Conservation (phyloP, 768 basidiomycete genomes). For the Gloeophyllum trabeum region DNA sequence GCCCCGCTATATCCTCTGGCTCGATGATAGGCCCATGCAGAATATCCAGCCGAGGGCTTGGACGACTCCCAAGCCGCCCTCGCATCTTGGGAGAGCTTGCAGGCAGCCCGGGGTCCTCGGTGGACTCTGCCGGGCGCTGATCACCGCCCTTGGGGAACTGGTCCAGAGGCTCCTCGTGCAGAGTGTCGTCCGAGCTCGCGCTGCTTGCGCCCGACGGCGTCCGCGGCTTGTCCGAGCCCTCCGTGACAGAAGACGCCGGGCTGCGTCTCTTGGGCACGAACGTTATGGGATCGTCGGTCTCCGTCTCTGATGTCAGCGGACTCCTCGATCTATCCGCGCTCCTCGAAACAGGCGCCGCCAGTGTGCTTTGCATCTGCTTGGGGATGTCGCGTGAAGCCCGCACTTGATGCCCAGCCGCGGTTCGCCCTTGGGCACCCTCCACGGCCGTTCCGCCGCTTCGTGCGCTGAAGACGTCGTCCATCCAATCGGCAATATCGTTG, state of each 20-base stretch:
- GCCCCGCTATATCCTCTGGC: no score
- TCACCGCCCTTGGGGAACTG: no score
- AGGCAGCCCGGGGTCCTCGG: not conserved
- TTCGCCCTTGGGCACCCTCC: slow-evolving; percentile 3
- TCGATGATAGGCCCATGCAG: no score
- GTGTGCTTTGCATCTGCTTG: slow-evolving; percentile 22
- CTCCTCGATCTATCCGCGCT: no score
- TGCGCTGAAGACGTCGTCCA: slow-evolving; percentile 58
- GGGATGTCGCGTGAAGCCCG: slow-evolving; percentile 4
- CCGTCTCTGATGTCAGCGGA: slow-evolving; percentile 27
- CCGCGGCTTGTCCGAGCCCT: slow-evolving; percentile 8
- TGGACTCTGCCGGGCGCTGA: not conserved
- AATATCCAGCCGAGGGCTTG: no score
- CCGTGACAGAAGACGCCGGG: slow-evolving; percentile 12
- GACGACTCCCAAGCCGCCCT: no score
- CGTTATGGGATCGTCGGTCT: slow-evolving; percentile 64
- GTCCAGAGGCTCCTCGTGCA: not conserved
- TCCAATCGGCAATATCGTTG: slow-evolving; percentile 85
- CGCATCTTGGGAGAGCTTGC: no score
- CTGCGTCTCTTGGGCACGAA: slow-evolving; percentile 50
- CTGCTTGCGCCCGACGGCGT: slow-evolving; percentile 16
- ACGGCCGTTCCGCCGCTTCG: slow-evolving; percentile 16
- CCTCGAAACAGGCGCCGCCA: slow-evolving; percentile 19
- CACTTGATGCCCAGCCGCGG: not conserved
- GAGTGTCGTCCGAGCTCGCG: slow-evolving; percentile 3